Evolutionary conservation across 441 rosid genomes (phyloP).

Genomic region (Dalechampia spathulata): DNA sequence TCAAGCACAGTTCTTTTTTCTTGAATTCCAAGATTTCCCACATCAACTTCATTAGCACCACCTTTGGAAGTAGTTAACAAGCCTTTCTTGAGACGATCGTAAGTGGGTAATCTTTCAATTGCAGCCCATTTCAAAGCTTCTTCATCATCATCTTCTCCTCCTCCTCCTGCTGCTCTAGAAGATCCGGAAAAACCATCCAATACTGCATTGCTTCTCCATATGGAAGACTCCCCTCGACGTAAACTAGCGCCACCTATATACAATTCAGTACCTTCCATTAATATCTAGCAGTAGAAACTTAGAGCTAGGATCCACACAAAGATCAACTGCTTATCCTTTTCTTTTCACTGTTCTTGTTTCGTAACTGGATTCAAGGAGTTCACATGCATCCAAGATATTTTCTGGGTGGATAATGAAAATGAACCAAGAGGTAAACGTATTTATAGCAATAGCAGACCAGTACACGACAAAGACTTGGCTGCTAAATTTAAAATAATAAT

Average conservation of each 20-base stretch:
- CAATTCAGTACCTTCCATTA: conserved; percentile 25
- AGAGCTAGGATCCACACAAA: too few relatives aligned
- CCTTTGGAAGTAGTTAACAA: conserved; percentile 31
- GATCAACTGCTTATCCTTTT: too few relatives aligned
- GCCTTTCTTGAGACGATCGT: conserved; percentile 38
- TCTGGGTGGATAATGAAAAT: too few relatives aligned
- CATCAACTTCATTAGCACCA: conserved; percentile 36
- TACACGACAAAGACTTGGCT: too few relatives aligned
- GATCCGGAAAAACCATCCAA: conserved; percentile 22
- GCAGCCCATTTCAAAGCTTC: conserved; percentile 53
- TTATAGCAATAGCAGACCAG: too few relatives aligned
- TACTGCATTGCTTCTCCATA: conserved; percentile 15
- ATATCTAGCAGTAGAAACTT: too few relatives aligned
- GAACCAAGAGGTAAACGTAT: too few relatives aligned
- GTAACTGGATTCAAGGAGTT: too few relatives aligned
- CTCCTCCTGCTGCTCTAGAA: conserved; percentile 8
- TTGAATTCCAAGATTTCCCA: conserved; percentile 31
- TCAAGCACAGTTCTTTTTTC: conserved; percentile 43
- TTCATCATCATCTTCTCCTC: conserved; percentile 29
- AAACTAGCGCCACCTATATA: conserved; percentile 17
- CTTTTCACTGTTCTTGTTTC: too few relatives aligned
- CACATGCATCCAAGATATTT: too few relatives aligned
- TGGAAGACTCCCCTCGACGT: conserved; percentile 7
- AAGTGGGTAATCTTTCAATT: conserved; percentile 45
- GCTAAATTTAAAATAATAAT: too few relatives aligned